Base-by-base conservation (phyloP, 148 eudicot species). In the Rhododendron ferrugineum region DNA sequence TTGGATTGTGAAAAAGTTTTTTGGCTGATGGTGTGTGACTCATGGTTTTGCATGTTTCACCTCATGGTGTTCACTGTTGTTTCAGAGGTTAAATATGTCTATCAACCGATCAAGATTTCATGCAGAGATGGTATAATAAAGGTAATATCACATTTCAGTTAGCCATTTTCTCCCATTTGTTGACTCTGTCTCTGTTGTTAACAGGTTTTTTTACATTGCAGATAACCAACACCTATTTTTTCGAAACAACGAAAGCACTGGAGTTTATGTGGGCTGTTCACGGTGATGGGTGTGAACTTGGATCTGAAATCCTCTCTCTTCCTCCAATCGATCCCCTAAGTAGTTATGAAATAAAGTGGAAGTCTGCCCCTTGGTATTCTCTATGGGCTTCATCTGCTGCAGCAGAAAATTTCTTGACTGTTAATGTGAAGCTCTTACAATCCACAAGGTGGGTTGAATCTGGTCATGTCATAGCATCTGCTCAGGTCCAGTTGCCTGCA, bases 91-190 rank as follows among this genome's bases (percentile, higher is more conserved):
- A 96, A 95, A 85, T 95, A 88, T 88, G 88, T 93, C n/a, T 92
- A 96, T 88, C 99, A 96, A 88, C 99, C 99, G n/a, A 91, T 96
- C 91, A 96, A 96, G 89, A 79, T 93, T 72, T 93, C 93, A 40
- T 88, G 93, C 26, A 77, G 52, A 82, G 95, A 95, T 56, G 96
- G 96, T 85, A 58, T 87, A 78, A 84, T 96, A 68, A 93, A 93
- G 99, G 99, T 96, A 91, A 60, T 11, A 49, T 84, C 73, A 77
- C 50, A 47, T 75, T 49, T 75, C 83, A 46, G 28, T 46, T 23
- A 37, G 26, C 64, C 77, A 47, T 68, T 70, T 37, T 80, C 30
- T 62, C 73, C 80, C 40, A 62, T 74, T 85, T 80, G 3, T 34
- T 66, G 60, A 23, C 56, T 0, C 52, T 81, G 6, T 26, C 76